phyloP scores from a whole-genome alignment of 1,139 yeast species.

The Maudiozyma humilis region DNA sequence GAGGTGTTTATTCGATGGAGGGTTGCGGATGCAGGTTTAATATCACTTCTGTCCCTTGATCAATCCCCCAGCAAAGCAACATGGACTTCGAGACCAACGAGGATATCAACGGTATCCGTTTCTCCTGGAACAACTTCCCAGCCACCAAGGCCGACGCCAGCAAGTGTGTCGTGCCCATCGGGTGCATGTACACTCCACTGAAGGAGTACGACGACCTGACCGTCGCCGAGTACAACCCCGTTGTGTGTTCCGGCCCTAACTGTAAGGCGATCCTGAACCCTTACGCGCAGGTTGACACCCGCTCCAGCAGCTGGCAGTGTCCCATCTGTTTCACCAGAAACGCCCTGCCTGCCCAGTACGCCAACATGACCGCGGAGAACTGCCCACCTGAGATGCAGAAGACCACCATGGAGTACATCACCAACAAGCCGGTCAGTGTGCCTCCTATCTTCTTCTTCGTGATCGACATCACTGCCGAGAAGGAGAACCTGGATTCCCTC shows the following conservation, averaged over 20 bases:
- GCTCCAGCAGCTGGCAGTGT: slow-evolving; percentile 82
- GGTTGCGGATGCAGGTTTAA: too few relatives aligned
- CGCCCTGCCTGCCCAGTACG: slow-evolving; percentile 84
- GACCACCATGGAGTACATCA: slow-evolving; percentile 87
- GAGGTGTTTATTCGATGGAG: too few relatives aligned
- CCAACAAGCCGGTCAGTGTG: slow-evolving; percentile 76
- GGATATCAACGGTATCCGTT: slow-evolving; percentile 81
- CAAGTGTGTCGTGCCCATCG: slow-evolving; percentile 89
- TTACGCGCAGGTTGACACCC: slow-evolving; percentile 73
- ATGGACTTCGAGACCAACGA: slow-evolving; percentile 79
- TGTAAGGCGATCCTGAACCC: slow-evolving; percentile 89
- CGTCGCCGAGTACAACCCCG: slow-evolving; percentile 83
- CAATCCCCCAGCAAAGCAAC: background rate
- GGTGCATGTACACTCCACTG: slow-evolving; percentile 89
- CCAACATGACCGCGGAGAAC: slow-evolving; percentile 72
- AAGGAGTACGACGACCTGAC: slow-evolving; percentile 72
- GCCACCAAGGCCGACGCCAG: slow-evolving; percentile 84
- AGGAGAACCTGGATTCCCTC: slow-evolving; percentile 81
- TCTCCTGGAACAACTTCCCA: slow-evolving; percentile 88
- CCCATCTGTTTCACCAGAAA: slow-evolving; percentile 78
- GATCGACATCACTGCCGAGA: slow-evolving; percentile 90
- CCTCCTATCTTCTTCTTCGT: slow-evolving; percentile 93
- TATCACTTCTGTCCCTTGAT: too few relatives aligned
- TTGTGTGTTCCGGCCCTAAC: slow-evolving; percentile 64
- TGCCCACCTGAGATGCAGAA: slow-evolving; percentile 82